Evolutionary conservation across 805 yeast genomes (phyloP), one percentile per base, ranked within the genome.

Genomic region (Suhomyces canberraensis): DNA sequence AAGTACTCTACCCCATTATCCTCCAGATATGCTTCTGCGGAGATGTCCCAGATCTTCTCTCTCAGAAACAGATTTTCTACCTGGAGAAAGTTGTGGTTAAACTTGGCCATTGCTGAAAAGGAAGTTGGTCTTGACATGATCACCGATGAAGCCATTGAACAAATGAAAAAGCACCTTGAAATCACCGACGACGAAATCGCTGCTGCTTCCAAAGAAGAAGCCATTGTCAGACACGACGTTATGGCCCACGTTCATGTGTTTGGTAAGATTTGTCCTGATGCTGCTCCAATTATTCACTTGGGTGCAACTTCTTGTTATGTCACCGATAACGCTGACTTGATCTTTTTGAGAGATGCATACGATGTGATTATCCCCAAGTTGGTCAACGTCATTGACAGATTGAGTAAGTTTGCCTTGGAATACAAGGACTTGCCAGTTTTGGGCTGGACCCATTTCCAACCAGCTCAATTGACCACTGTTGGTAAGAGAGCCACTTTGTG

Each of bases 371-470:
- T 93, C 60, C 96, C 96, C 46, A 93, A 93, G 67, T 76, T 93
- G 52, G 98, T 89, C 52, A 93, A 93, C 54, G 98, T 93, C 48
- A 93, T 93, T 52, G 84, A 90, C 73, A 79, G 96, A 65, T 73
- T 93, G 60, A 66, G 88, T 42, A 71, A 84, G 60, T 93, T 93
- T 63, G 98, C 98, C 31, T 60, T 88, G 46, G 79, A 85, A 63
- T 79, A 91, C 75, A 93, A 93, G 71, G 98, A 93, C 64, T 66
- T 90, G 66, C 98, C 98, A 25, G 96, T 90, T 29, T 76, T 93
- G 48, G 98, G 98, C 24, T 93, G 98, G 98, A 93, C 98, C 40
- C 98, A 93, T 67, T 93, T 93, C 79, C 98, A 93, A 73, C 98
- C 98, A 11, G 98, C 98, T 36, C 98, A 93, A 72, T 79, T 93